Conservation (phyloP, 2,329 filamentous ascomycete species). For the Aureobasidium sp. region DNA sequence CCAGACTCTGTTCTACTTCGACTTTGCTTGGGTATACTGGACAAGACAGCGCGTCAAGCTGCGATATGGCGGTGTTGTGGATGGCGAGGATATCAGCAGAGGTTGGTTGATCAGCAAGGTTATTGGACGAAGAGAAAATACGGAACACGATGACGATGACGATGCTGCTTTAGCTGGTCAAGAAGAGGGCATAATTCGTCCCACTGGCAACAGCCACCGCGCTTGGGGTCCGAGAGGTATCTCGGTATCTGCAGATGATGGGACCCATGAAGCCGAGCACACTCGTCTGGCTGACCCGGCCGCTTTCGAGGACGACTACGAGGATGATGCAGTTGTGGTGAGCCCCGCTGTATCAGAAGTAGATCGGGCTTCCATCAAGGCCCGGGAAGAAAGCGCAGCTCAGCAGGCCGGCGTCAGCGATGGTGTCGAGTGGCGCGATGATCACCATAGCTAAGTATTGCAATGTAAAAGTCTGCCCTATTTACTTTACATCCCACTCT, state of each 20-base stretch:
- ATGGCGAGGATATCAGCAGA: conserved; percentile 76
- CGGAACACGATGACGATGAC: conserved; percentile 35
- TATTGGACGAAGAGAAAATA: conserved; percentile 47
- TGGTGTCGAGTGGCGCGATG: conserved; percentile 10
- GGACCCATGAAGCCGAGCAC: conserved; percentile 26
- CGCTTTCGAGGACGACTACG: conserved; percentile 12
- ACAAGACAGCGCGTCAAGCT: conserved; percentile 90
- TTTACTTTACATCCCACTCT: too few relatives aligned
- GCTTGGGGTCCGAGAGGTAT: conserved; percentile 50
- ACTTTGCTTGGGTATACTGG: conserved; percentile 97
- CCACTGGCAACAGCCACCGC: conserved; percentile 25
- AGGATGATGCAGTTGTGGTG: conserved; percentile 9
- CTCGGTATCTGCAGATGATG: conserved; percentile 51
- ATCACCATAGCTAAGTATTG: background rate
- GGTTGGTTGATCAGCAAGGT: conserved; percentile 77
- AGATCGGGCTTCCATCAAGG: conserved; percentile 1
- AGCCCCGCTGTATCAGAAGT: conserved; percentile 3
- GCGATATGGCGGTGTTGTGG: conserved; percentile 75
- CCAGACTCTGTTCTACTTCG: conserved; percentile 81
- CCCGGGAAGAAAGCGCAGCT: background rate
- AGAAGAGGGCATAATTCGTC: conserved; percentile 23
- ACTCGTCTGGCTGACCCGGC: conserved; percentile 9
- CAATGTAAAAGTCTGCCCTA: background rate
- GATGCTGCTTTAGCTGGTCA: conserved; percentile 43
- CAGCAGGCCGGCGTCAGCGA: conserved; percentile 3